Base-by-base conservation (phyloP, 371 early-diverging fungal genomes). In the Mortierella sp. region DNA sequence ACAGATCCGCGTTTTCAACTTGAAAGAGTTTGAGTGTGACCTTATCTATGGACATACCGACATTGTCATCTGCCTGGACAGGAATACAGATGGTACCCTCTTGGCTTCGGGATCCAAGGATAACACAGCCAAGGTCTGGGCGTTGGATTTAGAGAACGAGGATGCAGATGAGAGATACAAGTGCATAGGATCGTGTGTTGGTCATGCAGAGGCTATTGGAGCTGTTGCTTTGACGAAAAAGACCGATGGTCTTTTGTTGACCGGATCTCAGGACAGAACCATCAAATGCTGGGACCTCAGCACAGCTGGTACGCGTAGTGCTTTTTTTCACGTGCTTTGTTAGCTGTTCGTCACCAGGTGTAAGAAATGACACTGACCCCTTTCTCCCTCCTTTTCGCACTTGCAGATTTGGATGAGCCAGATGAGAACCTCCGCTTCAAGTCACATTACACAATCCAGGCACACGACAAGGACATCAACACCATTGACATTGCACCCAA, bases 391-490 rank as follows among this genome's bases (percentile, higher is more conserved):
- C 68, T 35, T 11, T 48, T 78, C 41, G 6, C 24, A 8, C 46
- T 5, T 4, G 29, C 68, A 87, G 91, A 92, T 75, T 76, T 89
- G 27, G 89, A 89, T 41, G 80, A 81, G 35, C 87, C 89, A 3
- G 82, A 89, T 68, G 91, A 90, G 68, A 83, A 89, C 4, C 81
- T 87, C 24, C 90, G 89, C 8, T 91, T 92, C 65, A 93, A 91
- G 75, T 91, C 98, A 1, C 87, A 92, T 48, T 98, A 93, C 84
- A 99, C 98, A 32, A 92, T 97, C 88, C 95, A 95, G 83, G 98
- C 98, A 0, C 99, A 99, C 89, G 99, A 98, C 46, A 98, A 98
- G 90, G 99, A 99, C 86, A 98, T 99, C 86, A 99, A 99, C 84
- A 91, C 97, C 3, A 92, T 99, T 43, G 93, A 96, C 44, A 92